These are phyloP conservation scores for Boletus vermiculosoides DNA, from an alignment of 768 basidiomycete species.

Conservation along the genomic window DNA sequence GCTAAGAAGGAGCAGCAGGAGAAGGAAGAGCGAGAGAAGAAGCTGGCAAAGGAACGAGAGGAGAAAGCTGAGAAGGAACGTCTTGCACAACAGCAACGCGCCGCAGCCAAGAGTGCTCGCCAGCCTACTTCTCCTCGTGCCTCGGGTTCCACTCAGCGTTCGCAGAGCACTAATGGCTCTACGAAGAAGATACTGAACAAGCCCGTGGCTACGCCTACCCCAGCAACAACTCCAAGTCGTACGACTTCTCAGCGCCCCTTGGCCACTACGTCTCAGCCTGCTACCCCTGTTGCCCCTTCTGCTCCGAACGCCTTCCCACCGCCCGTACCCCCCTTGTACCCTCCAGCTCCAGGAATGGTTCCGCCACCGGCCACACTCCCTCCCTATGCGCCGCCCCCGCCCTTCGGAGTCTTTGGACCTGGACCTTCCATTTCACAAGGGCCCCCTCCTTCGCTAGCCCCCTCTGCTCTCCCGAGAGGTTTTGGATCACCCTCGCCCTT, in stretches of 20 bases:
- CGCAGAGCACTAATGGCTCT: conserved; percentile 45
- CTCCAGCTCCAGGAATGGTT: conserved; percentile 41
- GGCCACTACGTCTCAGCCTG: conserved; percentile 42
- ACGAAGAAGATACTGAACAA: conserved; percentile 67
- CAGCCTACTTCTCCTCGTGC: conserved; percentile 52
- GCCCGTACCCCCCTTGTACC: conserved; percentile 49
- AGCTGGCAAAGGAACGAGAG: conserved; percentile 60
- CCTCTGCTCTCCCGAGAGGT: conserved; percentile 53
- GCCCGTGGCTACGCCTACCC: conserved; percentile 31
- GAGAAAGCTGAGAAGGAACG: conserved; percentile 54
- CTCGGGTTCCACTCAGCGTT: conserved; percentile 48
- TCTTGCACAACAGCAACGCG: conserved; percentile 48
- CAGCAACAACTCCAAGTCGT: conserved; percentile 35
- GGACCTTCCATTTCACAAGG: conserved; percentile 45
- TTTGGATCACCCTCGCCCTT: conserved; percentile 54
- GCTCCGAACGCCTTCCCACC: conserved; percentile 41
- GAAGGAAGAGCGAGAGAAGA: conserved; percentile 67
- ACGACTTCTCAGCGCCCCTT: conserved; percentile 38
- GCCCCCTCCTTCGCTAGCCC: conserved; percentile 47
- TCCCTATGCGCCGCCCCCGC: conserved; percentile 51
- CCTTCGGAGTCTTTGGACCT: conserved; percentile 50
- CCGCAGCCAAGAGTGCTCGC: conserved; percentile 46
- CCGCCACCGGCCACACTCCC: conserved; percentile 47
- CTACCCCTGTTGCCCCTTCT: conserved; percentile 40
- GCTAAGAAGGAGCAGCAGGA: conserved; percentile 48